phyloP scores from a whole-genome alignment of 108 stramenopile genomes.

The Nannochloropsis salina region DNA sequence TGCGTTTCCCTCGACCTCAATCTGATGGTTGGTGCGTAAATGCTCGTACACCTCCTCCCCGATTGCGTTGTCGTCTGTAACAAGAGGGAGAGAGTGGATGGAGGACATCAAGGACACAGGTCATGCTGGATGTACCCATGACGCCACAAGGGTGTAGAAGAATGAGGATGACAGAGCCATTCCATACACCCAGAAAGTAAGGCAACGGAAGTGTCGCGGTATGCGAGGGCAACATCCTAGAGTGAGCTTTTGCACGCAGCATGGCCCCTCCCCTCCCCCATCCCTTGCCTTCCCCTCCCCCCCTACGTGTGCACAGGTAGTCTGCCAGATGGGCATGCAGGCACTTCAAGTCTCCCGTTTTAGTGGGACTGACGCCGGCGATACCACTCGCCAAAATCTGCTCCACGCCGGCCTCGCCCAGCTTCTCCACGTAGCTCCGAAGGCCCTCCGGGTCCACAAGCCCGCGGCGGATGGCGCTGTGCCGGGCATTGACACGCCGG shows the following conservation, averaged over 20 bases:
- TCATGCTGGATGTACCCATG: not conserved
- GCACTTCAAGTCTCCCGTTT: slow-evolving; percentile 43
- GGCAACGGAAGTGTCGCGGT: too few species aligned
- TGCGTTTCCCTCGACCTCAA: not conserved
- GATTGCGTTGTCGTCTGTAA: not conserved
- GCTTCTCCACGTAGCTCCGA: not conserved
- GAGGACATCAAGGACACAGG: not conserved
- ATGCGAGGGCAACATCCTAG: too few species aligned
- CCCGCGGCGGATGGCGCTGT: slow-evolving; percentile 25
- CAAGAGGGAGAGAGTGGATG: not conserved
- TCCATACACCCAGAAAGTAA: too few species aligned
- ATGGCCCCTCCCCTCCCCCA: too few species aligned
- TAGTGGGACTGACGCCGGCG: slow-evolving; percentile 32
- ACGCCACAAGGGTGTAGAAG: too few species aligned
- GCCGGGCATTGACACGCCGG: slow-evolving; percentile 37
- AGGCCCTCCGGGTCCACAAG: slow-evolving; percentile 25
- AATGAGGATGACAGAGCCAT: too few species aligned
- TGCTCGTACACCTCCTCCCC: not conserved
- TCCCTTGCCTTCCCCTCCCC: too few species aligned
- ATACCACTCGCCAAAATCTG: slow-evolving; percentile 37
- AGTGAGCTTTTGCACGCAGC: too few species aligned
- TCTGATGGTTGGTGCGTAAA: not conserved
- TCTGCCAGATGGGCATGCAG: slow-evolving; percentile 44
- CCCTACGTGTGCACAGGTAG: slow-evolving; percentile 4
- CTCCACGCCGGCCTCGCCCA: slow-evolving; percentile 31